Evolutionary conservation across 1,284 basidiomycete genomes (phyloP).

Genomic region (Rhodotorula sp.): DNA sequence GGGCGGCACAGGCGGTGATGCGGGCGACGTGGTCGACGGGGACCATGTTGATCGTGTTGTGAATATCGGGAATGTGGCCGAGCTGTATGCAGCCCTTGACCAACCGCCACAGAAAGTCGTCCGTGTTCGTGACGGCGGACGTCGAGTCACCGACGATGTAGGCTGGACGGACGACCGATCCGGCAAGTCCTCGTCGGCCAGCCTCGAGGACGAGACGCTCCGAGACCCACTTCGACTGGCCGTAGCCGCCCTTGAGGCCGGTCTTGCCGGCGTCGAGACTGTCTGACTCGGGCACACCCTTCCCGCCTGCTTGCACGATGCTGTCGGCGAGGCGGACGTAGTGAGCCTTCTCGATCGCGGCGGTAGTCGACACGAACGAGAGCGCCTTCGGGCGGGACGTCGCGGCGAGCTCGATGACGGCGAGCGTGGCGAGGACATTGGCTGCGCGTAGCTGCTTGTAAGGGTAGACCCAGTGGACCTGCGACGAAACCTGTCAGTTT

Average conservation of each 20-base stretch:
- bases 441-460: constrained; percentile 89
- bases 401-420: constrained; percentile 74
- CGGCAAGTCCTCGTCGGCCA: constrained; percentile 77
- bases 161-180: constrained; percentile 86
- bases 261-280: constrained; percentile 81
- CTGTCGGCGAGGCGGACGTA: constrained; percentile 85
- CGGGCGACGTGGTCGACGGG: constrained; percentile 95
- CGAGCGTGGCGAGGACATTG: constrained; percentile 87
- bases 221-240: constrained; percentile 97
- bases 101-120: constrained; percentile 97
- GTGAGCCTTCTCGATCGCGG: constrained; percentile 79
- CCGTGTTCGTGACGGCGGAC: constrained; percentile 94
- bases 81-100: constrained; percentile 97
- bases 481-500: background rate
- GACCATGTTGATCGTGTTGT: constrained; percentile 98
- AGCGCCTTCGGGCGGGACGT: constrained; percentile 70
- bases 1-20: constrained; percentile 70
- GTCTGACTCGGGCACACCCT: constrained; percentile 82
- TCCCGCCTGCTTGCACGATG: constrained; percentile 54
- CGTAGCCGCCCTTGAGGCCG: constrained; percentile 85
- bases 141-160: constrained; percentile 93
- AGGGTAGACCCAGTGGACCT: constrained; percentile 99
- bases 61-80: constrained; percentile 92
- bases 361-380: constrained; percentile 92
- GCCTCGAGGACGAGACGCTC: constrained; percentile 93